Conservation (phyloP, 805 yeast species). For the Ogataea populi-albae region DNA sequence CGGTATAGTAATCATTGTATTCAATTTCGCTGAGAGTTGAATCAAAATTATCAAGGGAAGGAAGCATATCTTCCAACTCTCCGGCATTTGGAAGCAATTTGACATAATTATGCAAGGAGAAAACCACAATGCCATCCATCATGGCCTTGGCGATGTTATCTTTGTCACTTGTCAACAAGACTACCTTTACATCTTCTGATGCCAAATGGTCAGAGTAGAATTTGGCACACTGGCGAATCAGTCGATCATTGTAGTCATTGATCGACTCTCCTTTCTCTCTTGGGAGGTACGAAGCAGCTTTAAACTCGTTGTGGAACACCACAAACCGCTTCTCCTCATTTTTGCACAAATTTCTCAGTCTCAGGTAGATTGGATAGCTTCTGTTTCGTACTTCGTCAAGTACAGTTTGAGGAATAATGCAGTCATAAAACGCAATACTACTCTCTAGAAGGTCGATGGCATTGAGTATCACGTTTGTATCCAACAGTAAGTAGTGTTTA, state of each 20-base stretch:
- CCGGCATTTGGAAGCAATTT: constrained; percentile 65
- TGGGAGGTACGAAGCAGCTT: constrained; percentile 61
- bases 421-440: constrained; percentile 75
- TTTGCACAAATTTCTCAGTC: constrained; percentile 75
- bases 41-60: constrained; percentile 45
- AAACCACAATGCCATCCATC: constrained; percentile 50
- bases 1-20: constrained; percentile 75
- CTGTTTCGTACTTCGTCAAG: constrained; percentile 88
- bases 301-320: constrained; percentile 92
- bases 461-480: constrained; percentile 82
- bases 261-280: constrained; percentile 67
- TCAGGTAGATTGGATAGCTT: constrained; percentile 82
- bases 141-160: constrained; percentile 59
- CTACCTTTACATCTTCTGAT: constrained; percentile 40
- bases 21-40: constrained; percentile 45
- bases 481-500: constrained; percentile 79
- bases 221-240: constrained; percentile 69
- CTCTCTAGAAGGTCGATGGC: constrained; percentile 90
- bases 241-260: constrained; percentile 89
- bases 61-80: constrained; percentile 76
- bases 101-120: constrained; percentile 67
- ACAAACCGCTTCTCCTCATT: constrained; percentile 78
- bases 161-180: constrained; percentile 75
- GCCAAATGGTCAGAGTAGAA: constrained; percentile 73
- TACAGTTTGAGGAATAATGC: constrained; percentile 92